These are phyloP conservation scores for Tetrahymena thermophila DNA, from an alignment of 73 alveolate species.

Conservation along the genomic window DNA sequence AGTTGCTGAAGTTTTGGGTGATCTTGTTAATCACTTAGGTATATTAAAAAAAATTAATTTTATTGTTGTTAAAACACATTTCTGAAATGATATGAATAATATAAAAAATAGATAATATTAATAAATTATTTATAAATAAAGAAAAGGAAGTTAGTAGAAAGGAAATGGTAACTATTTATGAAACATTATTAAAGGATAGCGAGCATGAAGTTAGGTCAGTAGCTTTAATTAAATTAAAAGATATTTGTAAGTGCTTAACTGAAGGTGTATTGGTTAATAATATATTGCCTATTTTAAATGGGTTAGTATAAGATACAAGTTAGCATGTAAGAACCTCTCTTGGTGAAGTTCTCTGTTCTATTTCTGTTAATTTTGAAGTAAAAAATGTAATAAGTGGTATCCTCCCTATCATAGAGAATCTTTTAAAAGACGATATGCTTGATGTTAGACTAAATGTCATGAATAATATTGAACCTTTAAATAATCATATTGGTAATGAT, in stretches of 20 bases:
- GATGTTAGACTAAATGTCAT: constrained; percentile 33
- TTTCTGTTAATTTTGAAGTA: constrained; percentile 8
- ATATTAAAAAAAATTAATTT: not conserved
- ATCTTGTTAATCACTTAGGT: constrained; percentile 2
- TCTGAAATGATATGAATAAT: too few species aligned
- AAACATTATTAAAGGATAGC: constrained; percentile 20
- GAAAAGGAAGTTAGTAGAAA: constrained; percentile 24
- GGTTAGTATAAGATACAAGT: constrained; percentile 11
- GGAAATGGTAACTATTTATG: constrained; percentile 15
- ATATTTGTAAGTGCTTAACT: constrained; percentile 19
- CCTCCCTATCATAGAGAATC: constrained; percentile 13
- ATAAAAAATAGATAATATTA: too few species aligned
- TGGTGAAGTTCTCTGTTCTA: constrained; percentile 28
- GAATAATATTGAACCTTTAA: constrained; percentile 14
- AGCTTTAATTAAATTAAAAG: not conserved
- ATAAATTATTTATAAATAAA: not conserved
- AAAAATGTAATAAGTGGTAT: constrained; percentile 8
- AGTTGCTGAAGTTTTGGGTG: constrained; percentile 31
- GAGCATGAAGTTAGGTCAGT: constrained; percentile 47
- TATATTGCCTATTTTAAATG: not conserved
- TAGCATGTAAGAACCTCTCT: constrained; percentile 35
- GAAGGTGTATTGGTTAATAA: not conserved
- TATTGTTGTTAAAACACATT: too few species aligned
- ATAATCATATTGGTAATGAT: constrained; percentile 17
- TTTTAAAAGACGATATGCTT: constrained; percentile 26